Base-by-base conservation (phyloP, 2,329 filamentous ascomycete species). In the Pseudohalonectria lignicola region DNA sequence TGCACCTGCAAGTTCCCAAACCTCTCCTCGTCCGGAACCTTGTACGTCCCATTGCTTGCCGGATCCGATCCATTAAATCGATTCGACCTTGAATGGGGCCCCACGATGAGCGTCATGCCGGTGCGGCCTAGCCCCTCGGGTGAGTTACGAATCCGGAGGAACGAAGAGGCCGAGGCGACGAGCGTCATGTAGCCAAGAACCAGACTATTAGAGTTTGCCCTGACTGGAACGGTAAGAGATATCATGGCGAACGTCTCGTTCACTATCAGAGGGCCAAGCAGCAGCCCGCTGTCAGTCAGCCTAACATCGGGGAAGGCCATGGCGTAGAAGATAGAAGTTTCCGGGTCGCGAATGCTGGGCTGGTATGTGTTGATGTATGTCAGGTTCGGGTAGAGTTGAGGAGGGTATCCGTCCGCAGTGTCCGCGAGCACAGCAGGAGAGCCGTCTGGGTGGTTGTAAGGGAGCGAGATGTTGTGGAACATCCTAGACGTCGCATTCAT, bases 161-260 rank as follows among this genome's bases (percentile, higher is more conserved):
- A 64, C 2, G 81, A 68, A 4, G 63, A 61, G 2, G 80, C 80
- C 40, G 83, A 74, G 39, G 83, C 71, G n/a, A 94, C 66, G 2
- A 90, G 63, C 1, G 86, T 94, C 63, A 94, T 73, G 64, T 86
- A 94, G 2, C 86, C 88, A 5, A 94, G 66, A 1, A 90, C 73
- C 31, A 60, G 55, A 2, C 71, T 69, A 2, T 68, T 40, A 6
- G 16, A 67, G 46, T 79, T 82, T 53, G 82, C 78, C 42, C 84
- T 71, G 38, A 95, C 76, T 0, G 87, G 85, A 13, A 90, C 61
- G 0, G 87, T 94, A 41, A 94, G 65, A 3, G 87, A 94, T 11
- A 94, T 55, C 10, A 95, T 63, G 17, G 84, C 83, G 45, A 82
- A 83, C 0, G 76, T 75, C 32, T 73, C 62, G 53, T 93, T 92